phyloP scores from a whole-genome alignment of 345 rosid species.

The Citrus reticulata region DNA sequence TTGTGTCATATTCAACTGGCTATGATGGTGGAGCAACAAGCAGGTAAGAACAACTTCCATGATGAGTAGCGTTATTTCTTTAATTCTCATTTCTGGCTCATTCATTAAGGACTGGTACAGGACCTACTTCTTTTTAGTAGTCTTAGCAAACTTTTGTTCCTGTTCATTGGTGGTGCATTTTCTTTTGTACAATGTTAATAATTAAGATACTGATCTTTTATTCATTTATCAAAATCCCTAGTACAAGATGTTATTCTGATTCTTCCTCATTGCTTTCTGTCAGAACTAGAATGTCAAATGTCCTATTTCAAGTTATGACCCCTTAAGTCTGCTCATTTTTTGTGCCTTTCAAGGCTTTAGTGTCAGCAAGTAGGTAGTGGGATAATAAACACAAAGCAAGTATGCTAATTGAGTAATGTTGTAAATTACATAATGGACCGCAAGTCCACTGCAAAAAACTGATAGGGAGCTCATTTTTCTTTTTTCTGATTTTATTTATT shows the following conservation, averaged over 20 bases:
- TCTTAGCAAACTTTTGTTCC: not conserved
- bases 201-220: not conserved
- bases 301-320: too few relatives aligned
- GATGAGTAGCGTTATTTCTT: not conserved
- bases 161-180: not conserved
- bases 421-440: not conserved
- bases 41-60: conserved; percentile 48
- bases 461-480: not conserved
- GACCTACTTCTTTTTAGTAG: not conserved
- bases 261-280: not conserved
- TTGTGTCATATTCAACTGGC: conserved; percentile 81
- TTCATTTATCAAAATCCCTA: not conserved
- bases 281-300: not conserved
- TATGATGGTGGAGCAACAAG: conserved; percentile 89
- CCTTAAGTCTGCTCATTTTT: not conserved
- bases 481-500: not conserved
- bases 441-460: not conserved
- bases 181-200: not conserved
- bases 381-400: not conserved
- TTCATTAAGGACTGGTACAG: not conserved
- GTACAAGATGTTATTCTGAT: not conserved
- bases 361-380: too few relatives aligned
- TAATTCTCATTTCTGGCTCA: not conserved
- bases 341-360: not conserved
- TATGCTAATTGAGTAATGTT: not conserved